Evolutionary conservation across 495 filamentous ascomycete genomes (phyloP).

Genomic region (Tuber microsphaerosporum): DNA sequence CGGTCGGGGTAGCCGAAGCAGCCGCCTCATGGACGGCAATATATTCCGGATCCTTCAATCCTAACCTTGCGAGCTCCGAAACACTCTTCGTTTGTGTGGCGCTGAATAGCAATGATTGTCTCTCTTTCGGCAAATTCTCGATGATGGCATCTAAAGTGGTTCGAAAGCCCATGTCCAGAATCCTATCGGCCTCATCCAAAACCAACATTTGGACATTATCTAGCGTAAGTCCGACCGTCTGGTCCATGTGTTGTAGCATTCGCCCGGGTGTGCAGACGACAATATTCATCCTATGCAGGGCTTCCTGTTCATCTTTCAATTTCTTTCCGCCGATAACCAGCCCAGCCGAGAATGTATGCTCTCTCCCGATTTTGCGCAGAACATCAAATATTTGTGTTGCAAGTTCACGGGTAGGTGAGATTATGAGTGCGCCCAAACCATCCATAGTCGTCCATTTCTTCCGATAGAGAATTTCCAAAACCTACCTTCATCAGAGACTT

Average conservation of each 20-base stretch:
- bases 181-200: constrained; percentile 91
- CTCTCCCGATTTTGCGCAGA: constrained; percentile 76
- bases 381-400: constrained; percentile 98
- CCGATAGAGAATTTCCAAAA: constrained; percentile 85
- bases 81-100: constrained; percentile 94
- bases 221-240: constrained; percentile 83
- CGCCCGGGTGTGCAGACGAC: constrained; percentile 91
- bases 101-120: constrained; percentile 91
- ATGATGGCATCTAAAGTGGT: constrained; percentile 84
- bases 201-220: constrained; percentile 88
- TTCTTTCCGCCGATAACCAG: constrained; percentile 93
- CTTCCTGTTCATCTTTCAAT: constrained; percentile 77
- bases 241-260: constrained; percentile 92
- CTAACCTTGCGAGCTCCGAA: constrained; percentile 80
- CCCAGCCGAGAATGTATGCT: constrained; percentile 87
- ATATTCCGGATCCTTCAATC: constrained; percentile 85
- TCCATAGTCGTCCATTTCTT: constrained; percentile 84
- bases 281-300: constrained; percentile 91
- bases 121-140: constrained; percentile 75
- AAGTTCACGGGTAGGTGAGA: constrained; percentile 89
- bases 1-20: constrained; percentile 69
- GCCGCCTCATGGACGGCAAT: constrained; percentile 85
- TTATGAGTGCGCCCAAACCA: constrained; percentile 83
- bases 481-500: neutral
- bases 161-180: constrained; percentile 98